Evolutionary conservation across 495 filamentous ascomycete species (phyloP), one percentile per base, ranked within the genome.

Genomic region (Penicillium canariense): DNA sequence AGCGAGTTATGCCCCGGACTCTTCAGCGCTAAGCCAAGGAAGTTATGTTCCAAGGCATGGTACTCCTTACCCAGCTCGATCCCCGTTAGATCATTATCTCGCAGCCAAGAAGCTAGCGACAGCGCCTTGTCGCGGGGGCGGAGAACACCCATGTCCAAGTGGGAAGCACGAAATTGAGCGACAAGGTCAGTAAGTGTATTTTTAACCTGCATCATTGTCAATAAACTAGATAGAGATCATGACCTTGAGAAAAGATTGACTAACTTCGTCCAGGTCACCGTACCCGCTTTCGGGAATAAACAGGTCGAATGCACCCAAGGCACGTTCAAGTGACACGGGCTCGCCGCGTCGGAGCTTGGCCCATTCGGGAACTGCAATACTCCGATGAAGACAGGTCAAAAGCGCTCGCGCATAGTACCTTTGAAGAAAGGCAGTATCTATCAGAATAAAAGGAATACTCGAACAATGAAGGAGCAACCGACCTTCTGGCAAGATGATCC

Each of bases 401-500:
- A 88, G 80, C 9, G 83, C 81, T 56, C 78, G 79, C 35, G 87
- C 84, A 63, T 89, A 91, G 62, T 88, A 93, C 63, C 89, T 92
- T 34, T 20, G 10, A 45, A 3, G 4, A 32, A 11, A 35, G 30
- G 5, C 28, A 23, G 20, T 31, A 14, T 36, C 35, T 31, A 32
- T 44, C 51, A 54, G 59, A 42, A 63, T 46, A 35, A 47, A 15
- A 4, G 20, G 40, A 48, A n/a, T 50, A 63, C 55, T 23, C 31
- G 27, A 14, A 39, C 30, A 17, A 50, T 48, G 2, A 11, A 44
- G 31, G 17, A n/a, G 17, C 22, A 10, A 17, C 67, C 32, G 47
- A 96, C 85, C 88, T 87, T 73, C 91, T 80, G 14, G 94, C 90
- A 58, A 98, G 71, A 47, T 86, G 78, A 75, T 98, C 92, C 18